Evolutionary conservation across 2,329 filamentous ascomycete species (phyloP), one percentile per base, ranked within the genome.

Genomic region (Fusarium globosum): DNA sequence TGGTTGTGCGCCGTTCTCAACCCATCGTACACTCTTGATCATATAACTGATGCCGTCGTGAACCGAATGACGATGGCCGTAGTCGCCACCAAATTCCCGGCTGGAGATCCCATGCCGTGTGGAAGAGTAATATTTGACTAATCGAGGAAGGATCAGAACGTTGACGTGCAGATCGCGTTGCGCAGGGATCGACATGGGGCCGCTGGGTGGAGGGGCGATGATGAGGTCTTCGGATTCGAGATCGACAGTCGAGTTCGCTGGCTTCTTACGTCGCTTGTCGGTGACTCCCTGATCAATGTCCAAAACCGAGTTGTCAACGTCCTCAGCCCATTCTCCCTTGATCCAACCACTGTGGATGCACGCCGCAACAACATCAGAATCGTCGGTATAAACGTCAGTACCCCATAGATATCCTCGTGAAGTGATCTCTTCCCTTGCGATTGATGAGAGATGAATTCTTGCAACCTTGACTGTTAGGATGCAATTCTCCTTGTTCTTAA

Each of bases 291-390:
- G 77, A 30, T 88, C 85, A 6, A 91, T 81, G 23, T 89, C 88
- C 16, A 97, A 86, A 82, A 96, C 85, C 18, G 86, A 85, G 3
- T 90, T 86, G 75, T 96, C 93, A 3, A 96, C 89, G 41, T 94
- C 92, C 12, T 95, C 91, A 9, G 90, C 86, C 93, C 95, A 97
- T 77, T 95, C 94, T 39, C 96, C 96, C 46, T 92, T 91, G 75
- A 99, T 93, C 91, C 95, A 98, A 7, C 96, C 96, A 4, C 92
- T 91, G 81, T 99, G 96, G 51, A 99, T 96, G 68, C 95, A 96
- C 5, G 96, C 95, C 1, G 95, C 96, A 30, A 99, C 88, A 2
- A 96, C 91, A 79, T 99, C 96, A 0, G 95, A 97, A 82, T 99
- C 96, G 76, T 99, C 96, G 0, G 95, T 97, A 80, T 98, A 98